These are phyloP conservation scores for Penicillium arizonense DNA, from an alignment of 495 filamentous ascomycete species.

Conservation along the genomic window DNA sequence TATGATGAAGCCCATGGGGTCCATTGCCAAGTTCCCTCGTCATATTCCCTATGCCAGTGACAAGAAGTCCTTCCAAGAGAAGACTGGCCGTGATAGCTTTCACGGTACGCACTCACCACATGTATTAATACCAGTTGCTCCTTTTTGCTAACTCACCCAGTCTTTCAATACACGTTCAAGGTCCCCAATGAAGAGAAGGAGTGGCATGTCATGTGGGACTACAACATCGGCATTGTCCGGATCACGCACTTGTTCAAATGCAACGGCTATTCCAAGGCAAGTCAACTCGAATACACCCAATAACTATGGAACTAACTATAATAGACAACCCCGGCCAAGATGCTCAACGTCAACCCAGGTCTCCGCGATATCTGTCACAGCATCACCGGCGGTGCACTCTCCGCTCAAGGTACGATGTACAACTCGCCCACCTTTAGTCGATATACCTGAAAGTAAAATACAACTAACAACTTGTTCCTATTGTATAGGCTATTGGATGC, in stretches of 20 bases:
- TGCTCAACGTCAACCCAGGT: conserved; percentile 74
- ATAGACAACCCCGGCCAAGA: conserved; percentile 82
- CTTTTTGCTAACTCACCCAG: conserved; percentile 41
- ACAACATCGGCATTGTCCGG: conserved; percentile 90
- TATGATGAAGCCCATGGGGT: conserved; percentile 62
- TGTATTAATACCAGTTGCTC: background rate
- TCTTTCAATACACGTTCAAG: conserved; percentile 89
- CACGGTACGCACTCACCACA: conserved; percentile 59
- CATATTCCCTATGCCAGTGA: conserved; percentile 93
- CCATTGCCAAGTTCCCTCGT: conserved; percentile 64
- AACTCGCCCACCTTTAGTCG: background rate
- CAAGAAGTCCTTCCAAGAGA: conserved; percentile 82
- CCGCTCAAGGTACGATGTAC: conserved; percentile 71
- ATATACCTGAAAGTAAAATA: background rate
- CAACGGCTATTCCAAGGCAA: conserved; percentile 79
- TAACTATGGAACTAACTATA: conserved; percentile 10
- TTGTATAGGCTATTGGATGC: conserved; percentile 90
- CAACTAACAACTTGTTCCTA: conserved; percentile 14
- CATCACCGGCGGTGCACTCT: conserved; percentile 89
- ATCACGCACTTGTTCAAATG: conserved; percentile 96
- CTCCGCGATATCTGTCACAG: conserved; percentile 84
- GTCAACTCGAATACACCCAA: background rate
- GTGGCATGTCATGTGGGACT: conserved; percentile 93
- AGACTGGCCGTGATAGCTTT: conserved; percentile 82
- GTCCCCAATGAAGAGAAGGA: conserved; percentile 61